Evolutionary conservation across 2,329 filamentous ascomycete genomes (phyloP), one percentile per base, ranked within the genome.

Genomic region (Ophiobolus disseminans): DNA sequence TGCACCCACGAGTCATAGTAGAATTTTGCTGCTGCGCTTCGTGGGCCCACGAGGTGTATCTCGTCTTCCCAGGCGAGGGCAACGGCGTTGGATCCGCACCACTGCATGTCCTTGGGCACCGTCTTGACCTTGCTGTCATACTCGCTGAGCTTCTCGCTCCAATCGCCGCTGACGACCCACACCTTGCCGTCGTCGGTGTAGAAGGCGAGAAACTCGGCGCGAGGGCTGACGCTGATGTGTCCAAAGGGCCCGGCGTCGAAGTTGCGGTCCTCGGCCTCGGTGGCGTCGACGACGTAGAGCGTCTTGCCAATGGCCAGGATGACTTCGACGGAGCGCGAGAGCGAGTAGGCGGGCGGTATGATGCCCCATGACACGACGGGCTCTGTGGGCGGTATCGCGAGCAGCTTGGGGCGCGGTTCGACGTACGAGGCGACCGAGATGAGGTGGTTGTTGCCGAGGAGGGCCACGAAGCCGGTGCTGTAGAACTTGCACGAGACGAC

Each of bases 61-160:
- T 99, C 94, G 67, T 99, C 94, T 68, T 97, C 94, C 94, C 94
- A 99, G 0, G 92, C 92, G 62, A 99, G 85, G 21, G 96, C 85
- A 3, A 94, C 89, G 11, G 92, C 91, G 73, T 97, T 93, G 63
- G 94, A 93, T 4, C 94, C 94, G 72, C 94, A 99, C 94, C 94
- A 99, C 63, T 94, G 88, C 53, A 99, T 82, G 56, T 94, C 90
- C 62, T 90, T 88, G 3, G 94, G 94, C 1, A 87, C 82, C 4
- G 91, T 96, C 70, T 88, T 88, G 8, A 90, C 92, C 59, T 87
- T 87, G 1, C 92, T 93, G 65, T 96, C 86, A 68, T 97, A 93
- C 74, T 97, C 92, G 68, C 91, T 93, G 54, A 96, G 80, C 48
- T 92, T 87, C 65, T 89, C 91, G 69, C 96, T 91, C 70, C 97